Percentiles rank a stretch among this genome's conserved stretches.
phyloP scores from a whole-genome alignment of 2,329 filamentous ascomycete genomes.

The Talaromyces sp. region DNA sequence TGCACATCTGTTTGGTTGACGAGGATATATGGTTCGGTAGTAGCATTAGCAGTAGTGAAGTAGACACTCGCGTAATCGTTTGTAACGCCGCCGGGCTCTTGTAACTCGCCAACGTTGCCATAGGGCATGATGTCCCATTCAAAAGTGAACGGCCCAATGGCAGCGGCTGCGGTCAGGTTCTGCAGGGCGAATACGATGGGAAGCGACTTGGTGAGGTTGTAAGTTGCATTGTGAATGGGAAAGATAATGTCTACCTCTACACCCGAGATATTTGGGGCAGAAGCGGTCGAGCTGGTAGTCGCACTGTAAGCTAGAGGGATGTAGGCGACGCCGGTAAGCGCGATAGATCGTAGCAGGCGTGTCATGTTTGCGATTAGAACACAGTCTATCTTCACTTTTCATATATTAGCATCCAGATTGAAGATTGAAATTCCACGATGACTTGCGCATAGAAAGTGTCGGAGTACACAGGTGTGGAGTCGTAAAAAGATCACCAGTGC shows the following conservation, averaged over 20 bases:
- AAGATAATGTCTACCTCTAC: constrained; percentile 12
- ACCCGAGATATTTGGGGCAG: background rate
- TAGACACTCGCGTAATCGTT: background rate
- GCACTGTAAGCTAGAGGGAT: background rate
- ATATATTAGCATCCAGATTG: background rate
- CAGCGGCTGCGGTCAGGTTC: constrained; percentile 6
- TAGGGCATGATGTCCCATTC: constrained; percentile 11
- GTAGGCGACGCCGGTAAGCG: background rate
- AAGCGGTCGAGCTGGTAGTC: background rate
- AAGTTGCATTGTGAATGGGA: constrained; percentile 6
- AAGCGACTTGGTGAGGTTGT: constrained; percentile 6
- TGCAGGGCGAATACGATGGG: constrained; percentile 9
- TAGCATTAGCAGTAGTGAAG: background rate
- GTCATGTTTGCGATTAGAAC: background rate
- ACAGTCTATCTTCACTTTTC: background rate
- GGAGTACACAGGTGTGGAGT: background rate
- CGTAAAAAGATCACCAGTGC: background rate
- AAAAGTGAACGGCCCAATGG: constrained; percentile 6
- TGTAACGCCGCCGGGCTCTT: background rate
- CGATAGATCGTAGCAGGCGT: background rate
- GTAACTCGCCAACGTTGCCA: background rate
- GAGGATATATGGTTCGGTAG: background rate
- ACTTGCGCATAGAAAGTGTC: background rate
- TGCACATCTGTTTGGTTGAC: constrained; percentile 7
- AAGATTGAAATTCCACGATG: background rate